These are phyloP conservation scores for Trichoderma gracile DNA, from an alignment of 2,329 filamentous ascomycete species.

Conservation along the genomic window DNA sequence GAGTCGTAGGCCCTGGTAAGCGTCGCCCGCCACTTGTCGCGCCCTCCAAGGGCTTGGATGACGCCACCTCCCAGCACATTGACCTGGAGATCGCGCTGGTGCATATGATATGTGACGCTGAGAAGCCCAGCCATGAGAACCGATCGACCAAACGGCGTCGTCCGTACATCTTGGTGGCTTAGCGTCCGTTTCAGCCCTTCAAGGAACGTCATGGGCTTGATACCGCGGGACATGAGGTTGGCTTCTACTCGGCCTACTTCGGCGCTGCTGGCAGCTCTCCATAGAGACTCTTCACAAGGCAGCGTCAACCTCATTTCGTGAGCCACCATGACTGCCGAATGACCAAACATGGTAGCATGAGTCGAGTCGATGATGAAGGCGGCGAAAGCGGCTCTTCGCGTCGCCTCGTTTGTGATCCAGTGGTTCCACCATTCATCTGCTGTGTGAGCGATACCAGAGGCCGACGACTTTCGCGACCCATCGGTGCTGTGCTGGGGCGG, in stretches of 20 bases:
- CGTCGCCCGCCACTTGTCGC: conserved; percentile 87
- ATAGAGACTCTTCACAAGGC: conserved; percentile 89
- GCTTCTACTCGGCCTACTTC: conserved; percentile 85
- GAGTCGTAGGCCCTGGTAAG: conserved; percentile 87
- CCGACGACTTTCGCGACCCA: conserved; percentile 61
- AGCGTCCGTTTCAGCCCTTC: conserved; percentile 89
- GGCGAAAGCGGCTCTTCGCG: conserved; percentile 83
- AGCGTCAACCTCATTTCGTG: conserved; percentile 91
- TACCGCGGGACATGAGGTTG: conserved; percentile 74
- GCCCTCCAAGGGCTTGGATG: conserved; percentile 74
- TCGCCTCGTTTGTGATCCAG: conserved; percentile 94
- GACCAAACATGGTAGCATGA: conserved; percentile 96
- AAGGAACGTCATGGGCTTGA: conserved; percentile 83
- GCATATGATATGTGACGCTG: conserved; percentile 97
- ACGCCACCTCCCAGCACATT: conserved; percentile 75
- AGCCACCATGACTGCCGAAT: conserved; percentile 94
- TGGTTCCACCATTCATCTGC: conserved; percentile 92
- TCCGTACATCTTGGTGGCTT: conserved; percentile 80
- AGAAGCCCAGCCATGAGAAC: conserved; percentile 92
- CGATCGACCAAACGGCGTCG: conserved; percentile 89
- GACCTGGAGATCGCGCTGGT: conserved; percentile 90
- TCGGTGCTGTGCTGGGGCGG: conserved; percentile 67
- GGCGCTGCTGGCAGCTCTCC: conserved; percentile 83
- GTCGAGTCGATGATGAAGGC: conserved; percentile 95
- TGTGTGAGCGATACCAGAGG: conserved; percentile 64